phyloP scores from a whole-genome alignment of 2,329 filamentous ascomycete genomes.

The Sarocladiaceae sp. region DNA sequence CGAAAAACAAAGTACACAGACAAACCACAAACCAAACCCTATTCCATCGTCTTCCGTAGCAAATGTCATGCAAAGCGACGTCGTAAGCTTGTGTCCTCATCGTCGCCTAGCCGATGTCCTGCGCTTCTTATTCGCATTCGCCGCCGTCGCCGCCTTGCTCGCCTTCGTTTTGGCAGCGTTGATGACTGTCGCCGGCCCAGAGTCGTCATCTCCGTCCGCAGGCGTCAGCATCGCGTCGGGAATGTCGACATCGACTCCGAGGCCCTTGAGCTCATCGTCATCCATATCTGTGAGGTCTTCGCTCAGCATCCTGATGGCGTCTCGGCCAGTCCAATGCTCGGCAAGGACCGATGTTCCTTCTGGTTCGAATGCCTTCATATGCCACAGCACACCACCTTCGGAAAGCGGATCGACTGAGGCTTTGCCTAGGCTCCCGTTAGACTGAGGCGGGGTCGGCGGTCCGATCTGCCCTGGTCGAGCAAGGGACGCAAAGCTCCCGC shows the following conservation, averaged over 20 bases:
- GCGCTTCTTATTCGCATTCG: slow-evolving; percentile 24
- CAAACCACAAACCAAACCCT: slow-evolving; percentile 10
- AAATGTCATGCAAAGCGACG: background rate
- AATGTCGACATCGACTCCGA: slow-evolving; percentile 48
- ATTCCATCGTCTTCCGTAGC: background rate
- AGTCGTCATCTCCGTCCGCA: slow-evolving; percentile 1
- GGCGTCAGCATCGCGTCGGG: slow-evolving; percentile 19
- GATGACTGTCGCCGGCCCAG: background rate
- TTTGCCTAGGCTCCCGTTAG: slow-evolving; percentile 49
- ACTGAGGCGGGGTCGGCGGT: slow-evolving; percentile 63
- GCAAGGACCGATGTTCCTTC: slow-evolving; percentile 72
- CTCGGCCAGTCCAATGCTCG: slow-evolving; percentile 59
- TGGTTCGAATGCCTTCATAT: slow-evolving; percentile 73
- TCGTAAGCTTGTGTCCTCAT: slow-evolving; percentile 15
- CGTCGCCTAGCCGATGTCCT: slow-evolving; percentile 28
- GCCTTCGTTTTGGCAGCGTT: slow-evolving; percentile 9
- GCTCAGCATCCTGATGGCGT: slow-evolving; percentile 58
- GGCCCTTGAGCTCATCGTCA: slow-evolving; percentile 76
- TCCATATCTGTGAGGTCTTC: slow-evolving; percentile 89
- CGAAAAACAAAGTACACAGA: slow-evolving; percentile 10
- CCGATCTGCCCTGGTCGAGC: slow-evolving; percentile 25
- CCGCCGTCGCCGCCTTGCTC: slow-evolving; percentile 20
- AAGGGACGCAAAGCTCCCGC: background rate
- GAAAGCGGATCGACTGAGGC: slow-evolving; percentile 49
- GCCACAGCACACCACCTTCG: slow-evolving; percentile 81